Evolutionary conservation across 2,329 filamentous ascomycete genomes (phyloP), one percentile per base, ranked within the genome.

Genomic region (Microthyrium microscopicum): DNA sequence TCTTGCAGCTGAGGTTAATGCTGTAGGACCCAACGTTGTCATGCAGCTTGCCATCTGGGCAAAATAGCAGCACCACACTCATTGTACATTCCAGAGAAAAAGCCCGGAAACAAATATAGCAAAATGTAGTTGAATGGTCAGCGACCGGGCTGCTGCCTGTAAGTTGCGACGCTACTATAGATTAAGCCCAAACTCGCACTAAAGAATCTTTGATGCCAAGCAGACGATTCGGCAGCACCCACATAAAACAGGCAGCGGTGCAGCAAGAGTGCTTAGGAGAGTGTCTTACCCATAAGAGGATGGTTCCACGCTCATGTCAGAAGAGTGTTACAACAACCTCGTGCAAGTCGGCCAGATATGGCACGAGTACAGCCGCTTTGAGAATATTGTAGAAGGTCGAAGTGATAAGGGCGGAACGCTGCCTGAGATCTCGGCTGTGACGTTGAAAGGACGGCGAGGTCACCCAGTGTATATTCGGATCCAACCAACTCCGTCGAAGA

Each of bases 271-370:
- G 40, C 45, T 46, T 13, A 19, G 40, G 37, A 40, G 43, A 41
- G 29, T 29, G 37, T n/a, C 52, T 36, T 56, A 56, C 53, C 53
- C 53, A 53, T 54, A 49, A 45, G 50, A 52, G 27, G 53, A 48
- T 40, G 54, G 52, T 46, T 53, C 53, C 49, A 54, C 41, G 52
- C 47, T 55, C 53, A 56, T 56, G 52, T 48, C 53, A 51, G n/a
- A 45, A 20, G 15, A 17, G 33, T 33, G 25, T 25, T 9, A 25
- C 20, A 34, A 27, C 15, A n/a, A 24, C 21, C 20, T 34, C 35
- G 35, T 37, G 33, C 33, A 27, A 20, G 19, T 29, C 19, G n/a
- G 17, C 26, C 26, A 7, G 20, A 29, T 15, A 28, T 29, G 27
- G 15, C 9, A 9, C 33, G 33, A 29, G 20, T 18, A 26, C 19